Evolutionary conservation across 805 yeast species (phyloP).

Genomic region (Cephaloascus fragrans): DNA sequence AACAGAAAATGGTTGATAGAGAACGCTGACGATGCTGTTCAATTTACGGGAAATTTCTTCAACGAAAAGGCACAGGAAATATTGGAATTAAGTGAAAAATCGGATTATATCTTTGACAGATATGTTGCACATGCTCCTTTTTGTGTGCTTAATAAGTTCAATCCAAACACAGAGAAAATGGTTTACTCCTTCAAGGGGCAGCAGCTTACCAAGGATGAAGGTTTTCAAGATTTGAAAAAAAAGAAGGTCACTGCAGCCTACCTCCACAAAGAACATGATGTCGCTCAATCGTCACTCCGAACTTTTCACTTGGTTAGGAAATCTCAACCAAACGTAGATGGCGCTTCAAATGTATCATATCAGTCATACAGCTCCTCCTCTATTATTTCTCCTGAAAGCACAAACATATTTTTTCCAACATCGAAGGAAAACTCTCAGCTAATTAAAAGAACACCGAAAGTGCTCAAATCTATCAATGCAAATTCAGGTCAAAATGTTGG

Average conservation of each 20-base stretch:
- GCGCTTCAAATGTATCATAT: too few species aligned
- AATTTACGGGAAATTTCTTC: neutral
- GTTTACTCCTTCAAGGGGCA: neutral
- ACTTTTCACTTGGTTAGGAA: neutral
- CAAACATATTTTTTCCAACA: too few species aligned
- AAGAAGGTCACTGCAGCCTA: too few species aligned
- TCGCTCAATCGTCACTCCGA: constrained; percentile 1
- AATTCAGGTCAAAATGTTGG: too few species aligned
- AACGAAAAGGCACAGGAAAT: neutral
- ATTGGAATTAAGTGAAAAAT: constrained; percentile 11
- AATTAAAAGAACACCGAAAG: too few species aligned
- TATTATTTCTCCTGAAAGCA: too few species aligned
- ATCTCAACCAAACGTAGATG: neutral
- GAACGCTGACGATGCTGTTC: neutral
- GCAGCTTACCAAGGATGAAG: neutral
- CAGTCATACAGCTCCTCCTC: too few species aligned
- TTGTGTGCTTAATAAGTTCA: constrained; percentile 13
- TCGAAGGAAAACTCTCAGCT: too few species aligned
- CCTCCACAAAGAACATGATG: neutral
- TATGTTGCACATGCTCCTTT: constrained; percentile 24
- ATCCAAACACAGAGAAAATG: constrained; percentile 5
- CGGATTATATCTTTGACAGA: constrained; percentile 28
- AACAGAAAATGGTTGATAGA: neutral
- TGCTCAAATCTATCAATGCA: too few species aligned
- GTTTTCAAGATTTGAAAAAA: constrained; percentile 1